These are phyloP conservation scores for Penicillium soppii DNA, from an alignment of 495 filamentous ascomycete species.

Conservation along the genomic window DNA sequence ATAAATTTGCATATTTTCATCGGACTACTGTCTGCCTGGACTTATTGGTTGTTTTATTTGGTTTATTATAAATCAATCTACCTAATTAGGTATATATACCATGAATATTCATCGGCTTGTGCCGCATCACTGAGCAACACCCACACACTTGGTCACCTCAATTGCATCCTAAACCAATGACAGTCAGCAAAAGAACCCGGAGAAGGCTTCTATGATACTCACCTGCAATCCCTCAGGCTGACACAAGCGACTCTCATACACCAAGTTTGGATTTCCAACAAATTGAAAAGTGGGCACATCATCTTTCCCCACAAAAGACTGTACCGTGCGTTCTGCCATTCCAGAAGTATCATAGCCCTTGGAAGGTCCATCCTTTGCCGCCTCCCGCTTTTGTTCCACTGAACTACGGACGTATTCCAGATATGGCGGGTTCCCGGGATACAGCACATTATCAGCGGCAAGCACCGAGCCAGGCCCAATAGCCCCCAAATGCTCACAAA, in stretches of 20 bases:
- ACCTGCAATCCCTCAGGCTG: slow-evolving; percentile 53
- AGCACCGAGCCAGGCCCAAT: slow-evolving; percentile 61
- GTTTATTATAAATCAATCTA: neutral
- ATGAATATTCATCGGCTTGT: neutral
- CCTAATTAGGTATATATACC: neutral
- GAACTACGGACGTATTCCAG: slow-evolving; percentile 45
- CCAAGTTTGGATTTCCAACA: slow-evolving; percentile 66
- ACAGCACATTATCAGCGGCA: slow-evolving; percentile 72
- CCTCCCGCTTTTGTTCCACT: slow-evolving; percentile 34
- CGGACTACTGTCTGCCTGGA: neutral
- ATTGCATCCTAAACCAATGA: slow-evolving; percentile 60
- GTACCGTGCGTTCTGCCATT: slow-evolving; percentile 27
- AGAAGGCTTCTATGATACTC: slow-evolving; percentile 11
- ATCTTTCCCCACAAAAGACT: slow-evolving; percentile 33
- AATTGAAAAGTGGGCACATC: slow-evolving; percentile 43
- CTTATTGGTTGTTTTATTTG: neutral
- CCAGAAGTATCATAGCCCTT: slow-evolving; percentile 28
- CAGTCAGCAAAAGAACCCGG: slow-evolving; percentile 7
- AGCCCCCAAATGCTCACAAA: slow-evolving; percentile 65
- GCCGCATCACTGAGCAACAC: slow-evolving; percentile 14
- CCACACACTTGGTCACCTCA: slow-evolving; percentile 67
- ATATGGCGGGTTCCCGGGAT: slow-evolving; percentile 75
- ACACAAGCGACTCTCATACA: slow-evolving; percentile 64
- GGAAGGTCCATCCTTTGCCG: slow-evolving; percentile 29
- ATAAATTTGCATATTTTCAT: neutral